These are phyloP conservation scores for Leccinellum luteum DNA, from an alignment of 768 basidiomycete genomes.

Conservation along the genomic window DNA sequence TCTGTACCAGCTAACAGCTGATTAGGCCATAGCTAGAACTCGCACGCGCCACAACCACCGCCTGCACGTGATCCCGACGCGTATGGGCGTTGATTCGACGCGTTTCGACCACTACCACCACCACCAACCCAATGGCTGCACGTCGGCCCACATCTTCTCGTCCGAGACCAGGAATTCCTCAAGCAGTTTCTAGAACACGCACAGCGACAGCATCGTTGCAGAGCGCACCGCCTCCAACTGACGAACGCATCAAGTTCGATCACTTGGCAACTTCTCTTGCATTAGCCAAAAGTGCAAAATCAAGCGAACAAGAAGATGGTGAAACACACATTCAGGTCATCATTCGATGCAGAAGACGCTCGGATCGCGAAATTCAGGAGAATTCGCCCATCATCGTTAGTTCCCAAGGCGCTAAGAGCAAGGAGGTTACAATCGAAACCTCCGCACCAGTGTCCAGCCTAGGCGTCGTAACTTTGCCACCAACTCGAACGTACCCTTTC, in stretches of 20 bases:
- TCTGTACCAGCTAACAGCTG: background rate
- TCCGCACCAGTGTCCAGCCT: constrained; percentile 64
- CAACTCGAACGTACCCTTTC: constrained; percentile 86
- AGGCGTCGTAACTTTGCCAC: constrained; percentile 72
- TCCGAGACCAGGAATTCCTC: constrained; percentile 28
- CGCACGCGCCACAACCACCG: background rate
- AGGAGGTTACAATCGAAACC: constrained; percentile 79
- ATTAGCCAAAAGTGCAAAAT: constrained; percentile 27
- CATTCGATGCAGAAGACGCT: constrained; percentile 83
- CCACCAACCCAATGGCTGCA: constrained; percentile 50
- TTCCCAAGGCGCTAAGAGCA: constrained; percentile 71
- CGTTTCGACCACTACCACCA: constrained; percentile 20
- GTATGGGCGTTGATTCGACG: constrained; percentile 29
- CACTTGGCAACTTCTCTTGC: constrained; percentile 25
- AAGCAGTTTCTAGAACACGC: constrained; percentile 43
- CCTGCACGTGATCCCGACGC: constrained; percentile 34
- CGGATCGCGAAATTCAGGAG: constrained; percentile 79
- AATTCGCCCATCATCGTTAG: constrained; percentile 86
- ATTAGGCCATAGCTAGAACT: background rate
- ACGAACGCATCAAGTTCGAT: constrained; percentile 18
- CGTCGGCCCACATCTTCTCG: constrained; percentile 58
- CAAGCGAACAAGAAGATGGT: constrained; percentile 35
- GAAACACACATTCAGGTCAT: constrained; percentile 94
- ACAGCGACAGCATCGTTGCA: constrained; percentile 41
- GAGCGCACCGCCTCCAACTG: constrained; percentile 26